Evolutionary conservation across 345 rosid species (phyloP).

Genomic region (Balakata baccata): DNA sequence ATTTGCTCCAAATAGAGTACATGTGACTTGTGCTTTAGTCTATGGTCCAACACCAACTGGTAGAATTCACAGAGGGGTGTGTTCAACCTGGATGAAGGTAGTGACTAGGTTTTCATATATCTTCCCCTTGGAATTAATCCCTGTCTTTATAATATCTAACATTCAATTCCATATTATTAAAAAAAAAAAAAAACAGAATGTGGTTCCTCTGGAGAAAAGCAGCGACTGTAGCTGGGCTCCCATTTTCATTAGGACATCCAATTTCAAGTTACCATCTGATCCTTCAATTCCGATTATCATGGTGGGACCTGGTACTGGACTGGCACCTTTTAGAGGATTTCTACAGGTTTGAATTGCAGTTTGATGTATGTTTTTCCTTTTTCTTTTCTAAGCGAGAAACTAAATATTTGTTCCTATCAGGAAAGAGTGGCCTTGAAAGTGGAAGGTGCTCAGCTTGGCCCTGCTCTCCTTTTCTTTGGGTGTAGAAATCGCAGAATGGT

Average conservation of each 20-base stretch:
- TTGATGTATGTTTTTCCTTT: background rate
- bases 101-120: background rate
- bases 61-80: slow-evolving; percentile 34
- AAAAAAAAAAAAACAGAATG: slow-evolving; percentile 19
- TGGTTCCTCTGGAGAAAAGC: slow-evolving; percentile 31
- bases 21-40: slow-evolving; percentile 35
- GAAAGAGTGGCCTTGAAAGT: slow-evolving; percentile 33
- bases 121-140: background rate
- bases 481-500: slow-evolving; percentile 35
- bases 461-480: slow-evolving; percentile 30
- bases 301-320: slow-evolving; percentile 38
- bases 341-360: slow-evolving; percentile 22
- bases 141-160: background rate
- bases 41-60: slow-evolving; percentile 30
- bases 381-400: background rate
- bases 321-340: slow-evolving; percentile 36
- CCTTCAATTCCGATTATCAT: slow-evolving; percentile 32
- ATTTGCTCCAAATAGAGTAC: slow-evolving; percentile 27
- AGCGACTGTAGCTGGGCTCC: slow-evolving; percentile 33
- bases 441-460: slow-evolving; percentile 26
- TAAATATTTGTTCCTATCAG: slow-evolving; percentile 11
- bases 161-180: background rate
- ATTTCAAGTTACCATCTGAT: slow-evolving; percentile 29
- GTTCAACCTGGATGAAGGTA: slow-evolving; percentile 38
- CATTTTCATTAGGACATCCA: slow-evolving; percentile 29